These are phyloP conservation scores for Cercospora canescens DNA, from an alignment of 2,329 filamentous ascomycete genomes.

Conservation along the genomic window DNA sequence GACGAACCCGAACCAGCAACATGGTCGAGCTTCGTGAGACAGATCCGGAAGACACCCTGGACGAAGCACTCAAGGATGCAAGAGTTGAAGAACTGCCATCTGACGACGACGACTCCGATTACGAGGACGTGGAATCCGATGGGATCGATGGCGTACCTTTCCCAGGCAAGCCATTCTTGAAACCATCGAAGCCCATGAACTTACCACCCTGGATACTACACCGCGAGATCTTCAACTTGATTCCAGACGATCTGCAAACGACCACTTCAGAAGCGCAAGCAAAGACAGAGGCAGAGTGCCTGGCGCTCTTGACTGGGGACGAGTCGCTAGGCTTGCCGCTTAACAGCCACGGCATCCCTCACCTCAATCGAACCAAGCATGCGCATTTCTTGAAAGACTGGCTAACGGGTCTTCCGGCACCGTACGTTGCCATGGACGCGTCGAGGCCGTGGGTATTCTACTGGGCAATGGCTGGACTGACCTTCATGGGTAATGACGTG, in stretches of 20 bases:
- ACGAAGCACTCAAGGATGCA: constrained; percentile 28
- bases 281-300: constrained; percentile 28
- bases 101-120: constrained; percentile 29
- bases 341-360: constrained; percentile 73
- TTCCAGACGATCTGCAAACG: constrained; percentile 27
- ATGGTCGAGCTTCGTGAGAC: constrained; percentile 18
- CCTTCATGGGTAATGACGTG: constrained; percentile 73
- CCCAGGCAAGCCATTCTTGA: constrained; percentile 26
- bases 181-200: constrained; percentile 10
- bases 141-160: constrained; percentile 30
- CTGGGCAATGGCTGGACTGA: constrained; percentile 79
- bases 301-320: constrained; percentile 30
- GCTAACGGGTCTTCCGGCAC: constrained; percentile 62
- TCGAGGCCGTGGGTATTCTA: constrained; percentile 93
- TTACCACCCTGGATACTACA: constrained; percentile 31
- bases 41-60: constrained; percentile 29
- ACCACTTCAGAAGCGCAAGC: constrained; percentile 26
- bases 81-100: constrained; percentile 37
- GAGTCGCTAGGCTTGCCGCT: constrained; percentile 44
- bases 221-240: constrained; percentile 26
- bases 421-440: constrained; percentile 76
- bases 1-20: background rate
- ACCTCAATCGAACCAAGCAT: constrained; percentile 65
- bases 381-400: constrained; percentile 60
- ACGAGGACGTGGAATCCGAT: constrained; percentile 22